Evolutionary conservation across 148 eudicot genomes (phyloP), one percentile per base, ranked within the genome.

Genomic region (Spergularia bocconei): DNA sequence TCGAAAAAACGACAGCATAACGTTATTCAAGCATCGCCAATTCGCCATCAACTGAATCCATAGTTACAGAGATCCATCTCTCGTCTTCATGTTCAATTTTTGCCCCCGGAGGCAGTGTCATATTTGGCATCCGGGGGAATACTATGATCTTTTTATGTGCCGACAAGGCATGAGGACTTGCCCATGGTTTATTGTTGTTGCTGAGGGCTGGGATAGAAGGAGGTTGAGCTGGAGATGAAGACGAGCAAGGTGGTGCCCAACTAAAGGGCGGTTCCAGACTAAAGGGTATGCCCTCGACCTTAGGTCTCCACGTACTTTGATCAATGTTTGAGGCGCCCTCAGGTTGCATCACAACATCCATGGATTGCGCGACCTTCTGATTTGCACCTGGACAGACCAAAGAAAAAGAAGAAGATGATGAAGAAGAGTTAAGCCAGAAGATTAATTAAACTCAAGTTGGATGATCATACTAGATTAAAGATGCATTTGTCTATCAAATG

Each of bases 51-150:
- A 19, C 16, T 53, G 79, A 41, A 72, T 82, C 77, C 70, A 58
- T 66, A 19, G 76, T 64, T 21, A 78, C 39, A 57, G 83, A 80
- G 33, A 82, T 69, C 86, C 87, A 87, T 25, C 78, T 82, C 70
- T 87, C 78, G 66, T 87, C 83, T 50, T 76, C 53, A 41, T 82
- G 82, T 66, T 76, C 51, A 17, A 81, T 51, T 11, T 56, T 63
- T 20, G 81, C 72, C 15, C 86, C 86, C 1, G 75, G 68, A 23
- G 87, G 83, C 71, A 74, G 55, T 41, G 72, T 65, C 82, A 81
- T 58, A 63, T 79, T 77, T 55, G 64, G 73, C 19, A 0, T 19
- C 51, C 58, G 33, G 2, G 80, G 86, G 67, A 13, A 75, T 62
- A 84, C 79, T 57, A 38, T 53, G 59, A 86, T 58, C 63, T 63